These are phyloP conservation scores for Myochromella boudieri DNA, from an alignment of 768 basidiomycete genomes.

Conservation along the genomic window DNA sequence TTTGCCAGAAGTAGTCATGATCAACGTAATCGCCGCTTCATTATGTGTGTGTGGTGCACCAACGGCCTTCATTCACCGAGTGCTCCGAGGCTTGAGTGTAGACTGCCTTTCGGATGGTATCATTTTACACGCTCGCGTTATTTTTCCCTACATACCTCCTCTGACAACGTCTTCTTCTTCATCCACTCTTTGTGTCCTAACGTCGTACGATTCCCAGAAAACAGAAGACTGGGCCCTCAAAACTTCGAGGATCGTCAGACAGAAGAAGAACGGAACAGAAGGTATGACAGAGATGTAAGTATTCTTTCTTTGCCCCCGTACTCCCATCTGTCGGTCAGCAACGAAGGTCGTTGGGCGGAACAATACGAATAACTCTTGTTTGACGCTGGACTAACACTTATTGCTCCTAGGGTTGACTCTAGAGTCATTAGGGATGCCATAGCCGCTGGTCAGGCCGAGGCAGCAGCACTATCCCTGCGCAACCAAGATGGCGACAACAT, in stretches of 20 bases:
- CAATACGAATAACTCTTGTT: conserved; percentile 6
- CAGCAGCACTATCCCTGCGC: conserved; percentile 11
- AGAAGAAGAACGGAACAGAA: neutral
- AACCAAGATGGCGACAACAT: conserved; percentile 26
- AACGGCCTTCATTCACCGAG: conserved; percentile 25
- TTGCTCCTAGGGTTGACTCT: conserved; percentile 22
- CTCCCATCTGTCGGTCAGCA: no score
- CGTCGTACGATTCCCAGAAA: conserved; percentile 5
- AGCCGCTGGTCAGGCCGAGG: conserved; percentile 21
- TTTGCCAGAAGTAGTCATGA: conserved; percentile 5
- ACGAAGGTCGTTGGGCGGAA: neutral
- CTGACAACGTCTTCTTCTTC: conserved; percentile 1
- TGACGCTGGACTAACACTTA: neutral
- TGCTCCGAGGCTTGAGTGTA: conserved; percentile 24
- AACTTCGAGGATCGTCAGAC: conserved; percentile 4
- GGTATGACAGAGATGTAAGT: conserved; percentile 18
- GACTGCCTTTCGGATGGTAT: conserved; percentile 20
- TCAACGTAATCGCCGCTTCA: conserved; percentile 16
- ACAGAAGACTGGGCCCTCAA: neutral
- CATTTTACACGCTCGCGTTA: conserved; percentile 15
- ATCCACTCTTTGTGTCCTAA: neutral
- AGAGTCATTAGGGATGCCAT: conserved; percentile 26
- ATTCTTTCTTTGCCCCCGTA: conserved; percentile 7
- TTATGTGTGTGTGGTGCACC: conserved; percentile 28
- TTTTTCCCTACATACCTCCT: conserved; percentile 16